These are phyloP conservation scores for Phytophthora pisi DNA, from an alignment of 352 stramenopile species.

Conservation along the genomic window DNA sequence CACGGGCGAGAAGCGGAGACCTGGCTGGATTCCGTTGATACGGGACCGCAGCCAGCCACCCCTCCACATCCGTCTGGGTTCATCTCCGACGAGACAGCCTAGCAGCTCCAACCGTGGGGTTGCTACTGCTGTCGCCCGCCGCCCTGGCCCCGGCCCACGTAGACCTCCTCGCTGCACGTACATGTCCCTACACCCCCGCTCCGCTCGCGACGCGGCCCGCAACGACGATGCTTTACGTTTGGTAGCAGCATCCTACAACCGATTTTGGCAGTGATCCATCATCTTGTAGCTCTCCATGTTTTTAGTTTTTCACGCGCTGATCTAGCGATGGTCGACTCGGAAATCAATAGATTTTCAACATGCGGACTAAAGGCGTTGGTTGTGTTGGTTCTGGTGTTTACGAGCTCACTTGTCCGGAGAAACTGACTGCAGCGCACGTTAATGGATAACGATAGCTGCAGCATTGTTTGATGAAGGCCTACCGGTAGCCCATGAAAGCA, in stretches of 20 bases:
- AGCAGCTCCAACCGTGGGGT: constrained; percentile 8
- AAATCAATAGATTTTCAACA: constrained; percentile 36
- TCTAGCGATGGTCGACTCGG: constrained; percentile 16
- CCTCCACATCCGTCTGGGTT: constrained; percentile 10
- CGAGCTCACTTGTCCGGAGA: not conserved
- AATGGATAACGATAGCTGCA: no score
- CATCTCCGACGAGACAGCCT: constrained; percentile 24
- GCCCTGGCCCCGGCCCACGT: constrained; percentile 13
- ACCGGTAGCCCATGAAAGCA: no score
- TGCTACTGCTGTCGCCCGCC: constrained; percentile 15
- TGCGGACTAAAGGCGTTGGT: constrained; percentile 13
- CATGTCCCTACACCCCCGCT: constrained; percentile 24
- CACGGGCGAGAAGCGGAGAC: constrained; percentile 2
- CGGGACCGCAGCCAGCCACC: constrained; percentile 3
- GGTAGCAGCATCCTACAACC: constrained; percentile 52
- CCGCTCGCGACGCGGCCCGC: constrained; percentile 29
- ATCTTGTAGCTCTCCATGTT: constrained; percentile 38
- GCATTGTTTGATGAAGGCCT: no score
- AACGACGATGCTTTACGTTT: constrained; percentile 55
- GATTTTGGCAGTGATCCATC: constrained; percentile 44
- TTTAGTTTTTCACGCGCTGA: constrained; percentile 8
- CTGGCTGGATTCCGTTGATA: constrained; percentile 1
- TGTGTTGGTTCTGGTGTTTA: not conserved
- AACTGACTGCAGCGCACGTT: no score
- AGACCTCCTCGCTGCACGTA: constrained; percentile 34